A percentile compares a stretch with the other conserved stretches of the same genome.
These are phyloP conservation scores for Orbilia ellipsospora DNA, from an alignment of 2,329 filamentous ascomycete genomes.

Conservation along the genomic window DNA sequence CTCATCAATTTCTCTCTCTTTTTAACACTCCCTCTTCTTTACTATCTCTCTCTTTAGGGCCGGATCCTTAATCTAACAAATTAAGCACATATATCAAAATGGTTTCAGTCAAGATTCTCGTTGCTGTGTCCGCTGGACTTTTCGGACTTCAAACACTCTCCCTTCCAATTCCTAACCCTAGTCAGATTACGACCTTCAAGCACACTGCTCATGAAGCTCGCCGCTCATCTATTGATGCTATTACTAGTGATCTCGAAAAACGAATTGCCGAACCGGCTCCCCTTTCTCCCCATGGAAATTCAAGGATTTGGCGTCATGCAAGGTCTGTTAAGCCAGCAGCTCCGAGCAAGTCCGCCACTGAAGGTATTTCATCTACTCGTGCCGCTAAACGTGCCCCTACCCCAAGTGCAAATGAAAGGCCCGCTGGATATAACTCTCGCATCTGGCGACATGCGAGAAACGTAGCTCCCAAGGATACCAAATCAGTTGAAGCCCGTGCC, in stretches of 20 bases:
- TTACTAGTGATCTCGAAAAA: constrained; percentile 13
- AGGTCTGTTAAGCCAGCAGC: constrained; percentile 6
- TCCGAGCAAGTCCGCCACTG: constrained; percentile 7
- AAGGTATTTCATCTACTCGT: constrained; percentile 9
- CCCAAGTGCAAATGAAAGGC: neutral
- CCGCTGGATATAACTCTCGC: constrained; percentile 15
- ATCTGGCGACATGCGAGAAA: constrained; percentile 12
- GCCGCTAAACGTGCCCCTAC: constrained; percentile 4
- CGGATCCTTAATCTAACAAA: constrained; percentile 16
- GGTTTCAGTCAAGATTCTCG: constrained; percentile 36
- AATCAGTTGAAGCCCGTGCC: constrained; percentile 4
- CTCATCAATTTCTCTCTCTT: neutral
- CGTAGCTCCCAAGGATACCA: constrained; percentile 18
- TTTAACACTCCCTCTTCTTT: constrained; percentile 6
- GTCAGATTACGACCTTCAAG: constrained; percentile 35
- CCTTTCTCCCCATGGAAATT: constrained; percentile 9
- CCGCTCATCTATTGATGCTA: neutral
- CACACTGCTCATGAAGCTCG: constrained; percentile 13
- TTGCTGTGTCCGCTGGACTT: constrained; percentile 34
- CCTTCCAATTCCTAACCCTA: constrained; percentile 36
- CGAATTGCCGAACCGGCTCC: constrained; percentile 1
- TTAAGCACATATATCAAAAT: constrained; percentile 26
- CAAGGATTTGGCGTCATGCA: constrained; percentile 13
- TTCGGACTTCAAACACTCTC: constrained; percentile 41
- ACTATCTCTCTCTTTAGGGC: constrained; percentile 14